Percentiles rank a stretch among this genome's conserved stretches.
Conservation (phyloP, 495 filamentous ascomycete genomes). For the Penicillium simplicissimum region DNA sequence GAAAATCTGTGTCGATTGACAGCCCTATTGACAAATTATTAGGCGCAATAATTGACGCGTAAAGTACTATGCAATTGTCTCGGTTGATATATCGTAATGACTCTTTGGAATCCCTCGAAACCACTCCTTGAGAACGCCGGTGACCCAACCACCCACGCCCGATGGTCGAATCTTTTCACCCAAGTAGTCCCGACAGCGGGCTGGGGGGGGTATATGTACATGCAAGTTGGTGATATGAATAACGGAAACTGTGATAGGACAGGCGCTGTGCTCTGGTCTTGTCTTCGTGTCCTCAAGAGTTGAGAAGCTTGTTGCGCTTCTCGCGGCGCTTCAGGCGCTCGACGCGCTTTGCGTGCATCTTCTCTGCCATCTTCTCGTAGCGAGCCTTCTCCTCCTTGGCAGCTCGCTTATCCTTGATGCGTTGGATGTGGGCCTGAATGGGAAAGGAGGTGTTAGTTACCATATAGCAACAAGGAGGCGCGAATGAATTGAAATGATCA, state of each 20-base stretch:
- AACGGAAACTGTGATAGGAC: neutral
- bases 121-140: slow-evolving; percentile 19
- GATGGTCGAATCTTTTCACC: neutral
- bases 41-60: too few species aligned
- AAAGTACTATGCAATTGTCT: slow-evolving; percentile 7
- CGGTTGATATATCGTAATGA: neutral
- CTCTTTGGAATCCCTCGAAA: slow-evolving; percentile 14
- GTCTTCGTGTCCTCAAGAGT: slow-evolving; percentile 61
- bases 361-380: slow-evolving; percentile 92
- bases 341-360: slow-evolving; percentile 94
- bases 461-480: neutral
- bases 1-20: neutral
- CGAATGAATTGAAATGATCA: neutral
- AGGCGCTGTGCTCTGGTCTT: neutral
- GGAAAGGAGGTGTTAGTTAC: neutral
- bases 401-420: slow-evolving; percentile 78
- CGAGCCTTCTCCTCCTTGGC: slow-evolving; percentile 91
- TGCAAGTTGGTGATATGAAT: slow-evolving; percentile 11
- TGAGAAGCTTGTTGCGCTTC: slow-evolving; percentile 96
- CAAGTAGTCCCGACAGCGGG: slow-evolving; percentile 7
- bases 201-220: slow-evolving; percentile 16
- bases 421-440: slow-evolving; percentile 66
- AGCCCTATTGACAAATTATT: neutral
- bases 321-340: slow-evolving; percentile 91
- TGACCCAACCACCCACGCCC: slow-evolving; percentile 15